Conservation (phyloP, 2,329 filamentous ascomycete genomes). For the Arthrobotrys conoides region DNA sequence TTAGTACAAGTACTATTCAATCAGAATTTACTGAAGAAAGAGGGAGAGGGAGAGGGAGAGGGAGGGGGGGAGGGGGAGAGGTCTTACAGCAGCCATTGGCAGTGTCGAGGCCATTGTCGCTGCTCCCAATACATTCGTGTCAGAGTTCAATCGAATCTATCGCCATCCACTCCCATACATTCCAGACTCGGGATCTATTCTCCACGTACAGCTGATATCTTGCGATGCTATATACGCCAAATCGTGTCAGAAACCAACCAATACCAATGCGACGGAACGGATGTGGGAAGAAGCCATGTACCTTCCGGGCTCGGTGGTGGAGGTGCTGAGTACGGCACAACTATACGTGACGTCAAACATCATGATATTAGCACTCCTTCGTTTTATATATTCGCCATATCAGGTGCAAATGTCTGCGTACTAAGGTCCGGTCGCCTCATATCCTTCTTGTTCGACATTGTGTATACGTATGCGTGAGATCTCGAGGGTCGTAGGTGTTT, state of each 20-base stretch:
- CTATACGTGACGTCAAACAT: slow-evolving; percentile 41
- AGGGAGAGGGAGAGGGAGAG: no score
- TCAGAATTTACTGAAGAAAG: neutral
- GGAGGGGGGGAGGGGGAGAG: no score
- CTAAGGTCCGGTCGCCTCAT: slow-evolving; percentile 58
- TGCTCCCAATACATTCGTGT: slow-evolving; percentile 8
- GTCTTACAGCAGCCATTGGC: slow-evolving; percentile 54
- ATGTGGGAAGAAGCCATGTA: neutral
- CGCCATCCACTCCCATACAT: neutral
- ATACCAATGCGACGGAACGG: neutral
- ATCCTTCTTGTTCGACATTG: slow-evolving; percentile 57
- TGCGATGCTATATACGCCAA: slow-evolving; percentile 27
- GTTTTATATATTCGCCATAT: neutral
- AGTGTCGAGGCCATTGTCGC: slow-evolving; percentile 56
- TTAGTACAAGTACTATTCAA: neutral
- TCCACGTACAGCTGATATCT: slow-evolving; percentile 40
- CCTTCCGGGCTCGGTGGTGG: slow-evolving; percentile 40
- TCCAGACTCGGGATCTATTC: neutral
- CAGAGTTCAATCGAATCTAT: slow-evolving; percentile 1
- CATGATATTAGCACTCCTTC: slow-evolving; percentile 7
- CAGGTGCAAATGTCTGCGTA: slow-evolving; percentile 6
- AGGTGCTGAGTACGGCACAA: slow-evolving; percentile 53
- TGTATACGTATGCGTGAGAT: slow-evolving; percentile 10
- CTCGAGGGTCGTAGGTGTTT: neutral
- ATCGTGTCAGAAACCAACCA: neutral